Conservation (phyloP, 148 eudicot genomes). For the Dysphania ambrosioides region DNA sequence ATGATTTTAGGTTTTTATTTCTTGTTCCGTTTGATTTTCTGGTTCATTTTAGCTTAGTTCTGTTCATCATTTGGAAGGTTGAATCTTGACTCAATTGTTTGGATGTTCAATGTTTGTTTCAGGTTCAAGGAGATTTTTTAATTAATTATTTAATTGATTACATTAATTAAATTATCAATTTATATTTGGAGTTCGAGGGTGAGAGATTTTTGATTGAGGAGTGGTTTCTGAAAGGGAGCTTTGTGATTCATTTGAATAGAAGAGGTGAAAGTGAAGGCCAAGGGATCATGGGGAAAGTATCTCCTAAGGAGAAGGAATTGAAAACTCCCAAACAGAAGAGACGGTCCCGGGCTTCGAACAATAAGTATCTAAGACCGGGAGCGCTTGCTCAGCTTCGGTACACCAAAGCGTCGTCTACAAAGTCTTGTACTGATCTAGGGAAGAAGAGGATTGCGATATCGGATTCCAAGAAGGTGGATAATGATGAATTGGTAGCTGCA, state of each 20-base stretch:
- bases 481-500: constrained; percentile 20
- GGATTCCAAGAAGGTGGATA: constrained; percentile 35
- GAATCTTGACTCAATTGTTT: background rate
- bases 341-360: constrained; percentile 39
- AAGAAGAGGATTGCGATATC: constrained; percentile 72
- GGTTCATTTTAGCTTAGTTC: background rate
- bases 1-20: background rate
- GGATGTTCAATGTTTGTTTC: constrained; percentile 4
- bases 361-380: constrained; percentile 78
- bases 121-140: constrained; percentile 17
- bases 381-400: constrained; percentile 82
- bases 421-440: constrained; percentile 71
- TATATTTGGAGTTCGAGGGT: background rate
- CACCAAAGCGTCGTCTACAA: constrained; percentile 49
- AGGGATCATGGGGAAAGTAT: constrained; percentile 65
- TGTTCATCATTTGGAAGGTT: background rate
- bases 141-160: background rate
- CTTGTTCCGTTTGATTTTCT: background rate
- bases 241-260: constrained; percentile 15
- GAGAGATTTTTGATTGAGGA: background rate
- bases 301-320: constrained; percentile 48
- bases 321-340: constrained; percentile 58
- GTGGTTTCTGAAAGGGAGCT: constrained; percentile 7
- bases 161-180: too few relatives aligned
- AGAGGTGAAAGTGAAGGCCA: constrained; percentile 10